phyloP scores from a whole-genome alignment of 768 basidiomycete genomes.

The Bullera alba region DNA sequence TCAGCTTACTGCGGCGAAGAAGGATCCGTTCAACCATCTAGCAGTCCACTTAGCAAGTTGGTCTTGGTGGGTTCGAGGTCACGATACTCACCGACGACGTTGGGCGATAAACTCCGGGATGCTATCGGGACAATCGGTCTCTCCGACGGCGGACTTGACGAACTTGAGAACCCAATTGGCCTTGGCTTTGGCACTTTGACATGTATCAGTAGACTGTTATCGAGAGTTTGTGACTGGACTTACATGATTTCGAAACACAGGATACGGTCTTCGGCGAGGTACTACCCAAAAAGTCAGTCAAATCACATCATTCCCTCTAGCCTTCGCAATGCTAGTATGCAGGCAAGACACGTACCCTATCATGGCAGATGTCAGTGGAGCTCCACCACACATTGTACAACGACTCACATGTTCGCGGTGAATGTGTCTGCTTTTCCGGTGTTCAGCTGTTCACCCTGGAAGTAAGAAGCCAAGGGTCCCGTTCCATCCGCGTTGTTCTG shows the following conservation, averaged over 20 bases:
- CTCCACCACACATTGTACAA: not conserved
- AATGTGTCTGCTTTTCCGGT: conserved; percentile 47
- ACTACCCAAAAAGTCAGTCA: conserved; percentile 9
- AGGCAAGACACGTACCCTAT: too few relatives aligned
- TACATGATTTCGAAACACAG: conserved; percentile 46
- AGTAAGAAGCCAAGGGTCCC: conserved; percentile 85
- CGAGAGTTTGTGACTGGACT: conserved; percentile 1
- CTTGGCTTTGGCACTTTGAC: conserved; percentile 38
- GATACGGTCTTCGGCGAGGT: conserved; percentile 45
- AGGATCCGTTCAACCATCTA: conserved; percentile 61
- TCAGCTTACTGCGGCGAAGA: conserved; percentile 64
- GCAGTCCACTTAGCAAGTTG: not conserved
- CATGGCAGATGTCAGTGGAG: too few relatives aligned
- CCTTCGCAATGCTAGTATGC: not conserved
- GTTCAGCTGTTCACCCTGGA: conserved; percentile 79
- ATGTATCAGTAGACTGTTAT: not conserved
- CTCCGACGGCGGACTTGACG: conserved; percentile 67
- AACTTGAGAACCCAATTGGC: conserved; percentile 42
- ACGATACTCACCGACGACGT: conserved; percentile 73
- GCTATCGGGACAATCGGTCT: conserved; percentile 89
- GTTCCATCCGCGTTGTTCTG: conserved; percentile 78
- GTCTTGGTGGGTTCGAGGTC: not conserved
- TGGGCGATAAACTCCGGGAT: conserved; percentile 91
- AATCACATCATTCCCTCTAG: not conserved
- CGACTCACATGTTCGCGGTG: conserved; percentile 45